Conservation (phyloP, 768 basidiomycete genomes). For the Phlebiopsis flavidoalba region DNA sequence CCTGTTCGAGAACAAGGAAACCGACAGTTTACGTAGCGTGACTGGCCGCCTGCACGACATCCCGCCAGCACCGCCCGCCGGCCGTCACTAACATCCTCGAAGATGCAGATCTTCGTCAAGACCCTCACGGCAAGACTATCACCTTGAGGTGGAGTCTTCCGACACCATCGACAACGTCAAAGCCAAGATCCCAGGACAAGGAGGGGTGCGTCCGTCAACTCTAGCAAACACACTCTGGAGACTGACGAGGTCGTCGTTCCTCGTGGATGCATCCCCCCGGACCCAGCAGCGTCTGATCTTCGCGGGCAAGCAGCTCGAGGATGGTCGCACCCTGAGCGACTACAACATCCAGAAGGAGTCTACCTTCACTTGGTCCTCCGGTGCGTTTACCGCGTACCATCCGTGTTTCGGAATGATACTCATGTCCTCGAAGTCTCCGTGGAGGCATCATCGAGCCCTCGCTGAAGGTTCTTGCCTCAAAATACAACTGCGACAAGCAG, state of each 20-base stretch:
- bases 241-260: conserved; percentile 3
- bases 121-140: conserved; percentile 96
- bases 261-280: conserved; percentile 73
- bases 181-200: conserved; percentile 75
- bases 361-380: conserved; percentile 97
- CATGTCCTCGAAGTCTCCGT: conserved; percentile 59
- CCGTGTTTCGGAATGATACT: conserved; percentile 3
- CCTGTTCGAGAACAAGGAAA: no score
- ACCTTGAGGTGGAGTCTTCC: conserved; percentile 96
- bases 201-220: conserved; percentile 45
- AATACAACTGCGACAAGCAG: conserved; percentile 99
- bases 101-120: conserved; percentile 67
- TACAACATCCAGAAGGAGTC: conserved; percentile 99
- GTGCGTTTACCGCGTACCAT: conserved; percentile 36
- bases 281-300: conserved; percentile 95
- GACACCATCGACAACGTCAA: conserved; percentile 98
- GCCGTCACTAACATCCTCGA: conserved; percentile 18
- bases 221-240: not conserved
- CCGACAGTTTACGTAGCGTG: conserved; percentile 18
- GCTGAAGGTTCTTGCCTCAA: conserved; percentile 92
- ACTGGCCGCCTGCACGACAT: not conserved
- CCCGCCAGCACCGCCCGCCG: no score
- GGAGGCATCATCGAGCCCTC: conserved; percentile 99
- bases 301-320: conserved; percentile 98
- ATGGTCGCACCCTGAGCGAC: conserved; percentile 92